Evolutionary conservation across 331 rosid genomes (phyloP), one percentile per base, ranked within the genome.

Genomic region (Erythrophleum ivorense): DNA sequence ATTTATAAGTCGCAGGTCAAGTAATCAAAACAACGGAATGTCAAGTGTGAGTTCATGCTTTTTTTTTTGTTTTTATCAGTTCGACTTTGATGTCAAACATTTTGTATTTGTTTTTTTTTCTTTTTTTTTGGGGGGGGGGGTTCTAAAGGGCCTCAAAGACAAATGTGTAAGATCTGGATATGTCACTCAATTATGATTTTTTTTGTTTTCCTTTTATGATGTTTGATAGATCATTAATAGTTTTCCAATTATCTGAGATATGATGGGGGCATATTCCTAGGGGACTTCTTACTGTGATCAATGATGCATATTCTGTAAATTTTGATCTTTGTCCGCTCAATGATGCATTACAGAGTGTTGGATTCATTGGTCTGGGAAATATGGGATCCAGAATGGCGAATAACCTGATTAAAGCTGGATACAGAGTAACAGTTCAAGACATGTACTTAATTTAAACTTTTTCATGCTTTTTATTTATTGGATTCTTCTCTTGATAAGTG

Each of bases 361-460:
- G 99, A 74, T 95, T 95, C 91, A 88, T 95, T 79, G 99, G 99
- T 41, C 93, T 93, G 77, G 99, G 99, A 87, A 91, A 93, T 81
- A 95, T 95, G 99, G 99, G 98, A 54, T 91, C 97, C 74, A 85
- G 97, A 86, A 95, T 95, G 99, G 98, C 97, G 50, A 87, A 78
- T 88, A 93, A 95, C 87, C 88, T 95, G 43, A 65, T 91, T 63
- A 91, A 88, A 88, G 96, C 96, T 41, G 97, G 98, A 82, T 90
- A 89, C 91, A 88, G 76, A 53, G 88, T 95, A 57, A 83, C 95
- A 69, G 92, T 91, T 80, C 91, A 90, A 84, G 99, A 95, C 89
- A 77, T 89, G 97, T 95, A 90, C 85, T 86, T 45, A 21, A 75
- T 79, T 88, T 73, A 18, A 53, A 62, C 82, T 80, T 83, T 80